Evolutionary conservation across 257 asterid species (phyloP).

Genomic region (Solanum medicagineum): DNA sequence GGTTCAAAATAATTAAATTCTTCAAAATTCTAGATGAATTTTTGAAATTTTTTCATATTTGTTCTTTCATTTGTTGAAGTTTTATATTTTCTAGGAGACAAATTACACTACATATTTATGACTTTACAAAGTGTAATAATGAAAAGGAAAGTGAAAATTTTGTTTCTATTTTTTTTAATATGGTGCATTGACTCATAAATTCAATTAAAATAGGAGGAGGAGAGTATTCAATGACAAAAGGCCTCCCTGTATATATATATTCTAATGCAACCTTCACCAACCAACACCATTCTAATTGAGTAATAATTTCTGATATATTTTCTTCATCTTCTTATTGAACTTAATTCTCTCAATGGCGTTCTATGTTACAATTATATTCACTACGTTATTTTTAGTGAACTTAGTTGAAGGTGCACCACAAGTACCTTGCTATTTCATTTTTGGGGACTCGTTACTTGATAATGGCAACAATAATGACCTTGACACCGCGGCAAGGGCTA

Average conservation of each 20-base stretch:
- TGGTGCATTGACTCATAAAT: too few relatives aligned
- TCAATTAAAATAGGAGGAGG: too few relatives aligned
- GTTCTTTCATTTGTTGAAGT: too few relatives aligned
- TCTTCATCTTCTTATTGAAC: not conserved
- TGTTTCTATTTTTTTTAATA: too few relatives aligned
- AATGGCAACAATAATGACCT: slow-evolving; percentile 29
- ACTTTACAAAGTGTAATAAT: too few relatives aligned
- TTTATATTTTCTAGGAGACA: too few relatives aligned
- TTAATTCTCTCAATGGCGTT: not conserved
- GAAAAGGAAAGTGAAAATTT: too few relatives aligned
- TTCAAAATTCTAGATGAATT: too few relatives aligned
- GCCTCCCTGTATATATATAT: not conserved
- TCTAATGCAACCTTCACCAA: not conserved
- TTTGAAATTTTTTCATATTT: too few relatives aligned
- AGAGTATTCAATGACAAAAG: not conserved
- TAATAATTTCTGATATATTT: not conserved
- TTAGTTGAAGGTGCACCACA: not conserved
- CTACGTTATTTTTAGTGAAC: not conserved
- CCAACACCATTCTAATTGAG: not conserved
- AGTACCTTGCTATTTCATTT: slow-evolving; percentile 34
- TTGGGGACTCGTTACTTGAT: slow-evolving; percentile 35
- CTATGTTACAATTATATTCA: not conserved
- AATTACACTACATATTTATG: too few relatives aligned
- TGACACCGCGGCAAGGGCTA: not conserved
- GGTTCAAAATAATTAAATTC: too few relatives aligned